Conservation (phyloP, 257 asterid species). For the Cordia subcordata region DNA sequence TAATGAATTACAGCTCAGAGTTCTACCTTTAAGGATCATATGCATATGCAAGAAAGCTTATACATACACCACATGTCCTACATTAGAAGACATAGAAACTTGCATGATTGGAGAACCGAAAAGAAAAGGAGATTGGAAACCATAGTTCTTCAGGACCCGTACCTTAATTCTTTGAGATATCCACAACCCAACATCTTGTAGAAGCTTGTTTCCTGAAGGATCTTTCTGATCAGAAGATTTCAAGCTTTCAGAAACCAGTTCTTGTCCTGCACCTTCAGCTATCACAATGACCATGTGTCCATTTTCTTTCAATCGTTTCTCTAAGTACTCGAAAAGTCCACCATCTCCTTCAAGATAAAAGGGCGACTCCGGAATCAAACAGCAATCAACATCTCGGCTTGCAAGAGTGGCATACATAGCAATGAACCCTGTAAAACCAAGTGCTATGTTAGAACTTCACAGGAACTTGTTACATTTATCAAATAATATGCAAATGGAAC, state of each 20-base stretch:
- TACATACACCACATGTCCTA: no score
- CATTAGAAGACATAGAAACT: neutral
- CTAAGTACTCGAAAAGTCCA: constrained; percentile 78
- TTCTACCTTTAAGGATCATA: no score
- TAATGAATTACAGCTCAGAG: no score
- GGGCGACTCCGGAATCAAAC: constrained; percentile 94
- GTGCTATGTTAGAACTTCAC: neutral
- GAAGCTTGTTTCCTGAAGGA: constrained; percentile 83
- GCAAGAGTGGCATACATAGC: constrained; percentile 96
- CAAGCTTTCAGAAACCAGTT: constrained; percentile 57
- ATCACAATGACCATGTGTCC: constrained; percentile 94
- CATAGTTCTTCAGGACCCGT: neutral
- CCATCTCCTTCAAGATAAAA: constrained; percentile 80
- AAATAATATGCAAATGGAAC: neutral
- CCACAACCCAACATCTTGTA: constrained; percentile 88
- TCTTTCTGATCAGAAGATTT: constrained; percentile 37
- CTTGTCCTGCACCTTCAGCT: constrained; percentile 98
- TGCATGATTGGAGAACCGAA: neutral
- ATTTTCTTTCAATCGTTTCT: constrained; percentile 60
- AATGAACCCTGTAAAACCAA: constrained; percentile 59
- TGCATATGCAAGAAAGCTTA: no score
- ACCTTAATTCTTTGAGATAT: constrained; percentile 82
- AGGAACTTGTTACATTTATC: neutral
- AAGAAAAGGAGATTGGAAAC: neutral
- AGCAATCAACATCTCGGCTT: constrained; percentile 91